Evolutionary conservation across 208 protist species (phyloP).

Genomic region (Angomonas deanei): DNA sequence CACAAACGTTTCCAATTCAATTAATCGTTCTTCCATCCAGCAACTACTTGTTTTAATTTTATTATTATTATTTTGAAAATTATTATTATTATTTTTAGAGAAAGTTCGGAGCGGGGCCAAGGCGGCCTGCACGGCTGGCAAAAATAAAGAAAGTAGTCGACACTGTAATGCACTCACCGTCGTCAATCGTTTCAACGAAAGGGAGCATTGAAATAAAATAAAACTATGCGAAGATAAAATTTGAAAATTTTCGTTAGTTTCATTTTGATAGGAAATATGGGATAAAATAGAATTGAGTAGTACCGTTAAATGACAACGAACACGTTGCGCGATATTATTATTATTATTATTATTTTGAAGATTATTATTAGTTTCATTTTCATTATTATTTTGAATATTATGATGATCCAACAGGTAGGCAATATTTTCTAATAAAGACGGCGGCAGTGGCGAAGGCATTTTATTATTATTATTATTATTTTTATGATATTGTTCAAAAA

Average conservation of each 20-base stretch:
- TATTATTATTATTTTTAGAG: too few relatives aligned
- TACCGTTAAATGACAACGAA: conserved; percentile 25
- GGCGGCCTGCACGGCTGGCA: neutral
- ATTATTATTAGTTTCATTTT: neutral
- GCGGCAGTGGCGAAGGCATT: conserved; percentile 7
- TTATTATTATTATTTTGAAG: conserved; percentile 31
- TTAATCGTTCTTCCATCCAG: neutral
- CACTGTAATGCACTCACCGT: conserved; percentile 60
- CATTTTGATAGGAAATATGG: neutral
- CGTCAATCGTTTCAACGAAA: conserved; percentile 18
- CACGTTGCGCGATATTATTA: conserved; percentile 29
- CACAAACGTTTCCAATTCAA: neutral
- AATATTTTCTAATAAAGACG: conserved; percentile 5
- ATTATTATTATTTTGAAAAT: too few relatives aligned
- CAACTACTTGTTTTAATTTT: neutral
- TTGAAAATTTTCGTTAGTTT: neutral
- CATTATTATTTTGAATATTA: conserved; percentile 6
- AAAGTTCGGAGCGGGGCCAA: neutral
- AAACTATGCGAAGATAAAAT: neutral
- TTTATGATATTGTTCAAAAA: conserved; percentile 12
- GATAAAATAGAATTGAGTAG: conserved; percentile 24
- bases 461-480: too few relatives aligned
- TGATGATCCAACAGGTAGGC: conserved; percentile 23
- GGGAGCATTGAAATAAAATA: conserved; percentile 9
- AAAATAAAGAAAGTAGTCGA: conserved; percentile 16